Evolutionary conservation across 2,329 filamentous ascomycete species (phyloP).

Genomic region (Drechslerella coelobrocha): DNA sequence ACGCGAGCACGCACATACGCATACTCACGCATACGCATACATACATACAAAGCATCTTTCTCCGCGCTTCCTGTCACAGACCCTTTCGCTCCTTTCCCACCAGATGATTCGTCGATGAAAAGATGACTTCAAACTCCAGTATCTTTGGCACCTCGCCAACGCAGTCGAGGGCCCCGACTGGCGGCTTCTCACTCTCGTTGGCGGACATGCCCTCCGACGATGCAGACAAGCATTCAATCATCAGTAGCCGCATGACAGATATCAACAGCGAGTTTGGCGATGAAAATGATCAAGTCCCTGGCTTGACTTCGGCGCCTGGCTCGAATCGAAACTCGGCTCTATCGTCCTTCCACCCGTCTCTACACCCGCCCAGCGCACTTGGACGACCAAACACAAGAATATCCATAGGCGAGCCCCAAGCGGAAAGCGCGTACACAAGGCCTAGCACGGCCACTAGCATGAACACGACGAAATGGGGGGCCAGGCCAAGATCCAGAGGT

Average conservation of each 20-base stretch:
- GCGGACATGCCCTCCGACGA: constrained; percentile 60
- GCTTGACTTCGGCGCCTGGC: constrained; percentile 58
- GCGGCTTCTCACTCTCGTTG: constrained; percentile 54
- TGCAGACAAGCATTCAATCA: constrained; percentile 66
- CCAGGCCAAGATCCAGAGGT: constrained; percentile 53
- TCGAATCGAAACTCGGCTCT: constrained; percentile 53
- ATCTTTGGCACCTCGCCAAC: constrained; percentile 33
- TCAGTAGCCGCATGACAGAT: constrained; percentile 76
- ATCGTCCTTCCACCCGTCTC: constrained; percentile 51
- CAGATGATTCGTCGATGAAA: constrained; percentile 44
- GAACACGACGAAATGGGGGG: constrained; percentile 52
- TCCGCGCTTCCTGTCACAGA: background rate
- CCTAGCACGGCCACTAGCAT: constrained; percentile 54
- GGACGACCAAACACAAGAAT: constrained; percentile 54
- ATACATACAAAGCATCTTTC: too few relatives aligned
- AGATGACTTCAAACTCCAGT: constrained; percentile 43
- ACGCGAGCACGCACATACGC: background rate
- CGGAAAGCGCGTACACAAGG: constrained; percentile 54
- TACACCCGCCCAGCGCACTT: constrained; percentile 9
- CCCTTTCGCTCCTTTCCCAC: background rate
- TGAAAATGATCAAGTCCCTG: constrained; percentile 64
- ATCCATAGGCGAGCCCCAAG: constrained; percentile 54
- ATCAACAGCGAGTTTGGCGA: constrained; percentile 64
- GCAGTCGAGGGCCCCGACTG: constrained; percentile 37
- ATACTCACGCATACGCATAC: too few relatives aligned